phyloP scores from a whole-genome alignment of 495 filamentous ascomycete species.

The Podospora pseudocomata region DNA sequence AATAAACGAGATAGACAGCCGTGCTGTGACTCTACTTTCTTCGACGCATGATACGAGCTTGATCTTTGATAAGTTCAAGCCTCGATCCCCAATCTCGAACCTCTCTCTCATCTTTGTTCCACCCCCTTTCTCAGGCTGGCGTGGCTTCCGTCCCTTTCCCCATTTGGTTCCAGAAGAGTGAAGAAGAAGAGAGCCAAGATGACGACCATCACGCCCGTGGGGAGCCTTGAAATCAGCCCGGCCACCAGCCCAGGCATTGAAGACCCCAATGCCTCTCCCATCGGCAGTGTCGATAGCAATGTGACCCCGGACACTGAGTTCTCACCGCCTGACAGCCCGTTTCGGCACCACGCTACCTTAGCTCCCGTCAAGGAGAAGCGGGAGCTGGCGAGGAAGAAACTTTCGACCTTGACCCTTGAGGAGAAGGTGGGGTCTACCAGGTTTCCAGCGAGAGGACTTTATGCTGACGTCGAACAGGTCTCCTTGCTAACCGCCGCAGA shows the following conservation, averaged over 20 bases:
- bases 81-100: background rate
- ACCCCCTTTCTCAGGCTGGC: background rate
- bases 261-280: slow-evolving; percentile 40
- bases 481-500: slow-evolving; percentile 63
- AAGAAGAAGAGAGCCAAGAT: slow-evolving; percentile 11
- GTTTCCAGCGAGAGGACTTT: background rate
- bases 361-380: slow-evolving; percentile 31
- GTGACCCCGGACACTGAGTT: slow-evolving; percentile 49
- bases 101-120: background rate
- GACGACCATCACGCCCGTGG: slow-evolving; percentile 22
- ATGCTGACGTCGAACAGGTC: slow-evolving; percentile 43
- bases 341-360: slow-evolving; percentile 25
- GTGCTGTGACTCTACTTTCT: slow-evolving; percentile 16
- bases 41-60: background rate
- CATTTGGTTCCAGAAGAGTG: background rate
- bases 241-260: slow-evolving; percentile 21
- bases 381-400: slow-evolving; percentile 39
- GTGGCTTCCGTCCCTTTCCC: background rate
- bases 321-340: slow-evolving; percentile 48
- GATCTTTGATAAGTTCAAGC: background rate
- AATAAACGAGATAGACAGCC: slow-evolving; percentile 7
- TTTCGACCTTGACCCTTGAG: slow-evolving; percentile 46
- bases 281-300: slow-evolving; percentile 41
- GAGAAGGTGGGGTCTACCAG: slow-evolving; percentile 46
- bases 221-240: slow-evolving; percentile 24